These are phyloP conservation scores for Ceratorhiza oryzae-sativae DNA, from an alignment of 1,284 basidiomycete species.

Conservation along the genomic window DNA sequence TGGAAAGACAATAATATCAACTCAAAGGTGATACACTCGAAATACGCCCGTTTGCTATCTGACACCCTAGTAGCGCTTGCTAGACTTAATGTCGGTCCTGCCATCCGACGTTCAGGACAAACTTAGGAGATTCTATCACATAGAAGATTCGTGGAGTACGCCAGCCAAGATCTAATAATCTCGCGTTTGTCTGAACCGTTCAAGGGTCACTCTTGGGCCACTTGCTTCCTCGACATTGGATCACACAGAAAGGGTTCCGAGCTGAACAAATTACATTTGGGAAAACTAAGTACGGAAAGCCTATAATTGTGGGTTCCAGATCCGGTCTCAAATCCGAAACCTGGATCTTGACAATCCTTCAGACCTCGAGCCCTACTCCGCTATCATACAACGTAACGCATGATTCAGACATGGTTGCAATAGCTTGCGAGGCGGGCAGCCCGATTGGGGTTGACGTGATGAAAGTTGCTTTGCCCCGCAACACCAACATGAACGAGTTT, in stretches of 20 bases:
- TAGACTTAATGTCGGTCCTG: not conserved
- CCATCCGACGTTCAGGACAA: slow-evolving; percentile 11
- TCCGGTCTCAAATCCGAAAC: not conserved
- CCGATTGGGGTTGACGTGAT: slow-evolving; percentile 77
- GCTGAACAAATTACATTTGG: slow-evolving; percentile 60
- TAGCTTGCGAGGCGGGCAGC: slow-evolving; percentile 63
- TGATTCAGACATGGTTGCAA: slow-evolving; percentile 72
- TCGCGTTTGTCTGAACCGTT: not conserved
- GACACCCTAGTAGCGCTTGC: not conserved
- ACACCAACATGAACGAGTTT: slow-evolving; percentile 64
- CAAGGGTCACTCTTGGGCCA: slow-evolving; percentile 75
- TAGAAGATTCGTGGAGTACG: slow-evolving; percentile 76
- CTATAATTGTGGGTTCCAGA: slow-evolving; percentile 65
- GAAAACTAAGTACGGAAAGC: slow-evolving; percentile 69
- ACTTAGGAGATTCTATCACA: slow-evolving; percentile 68
- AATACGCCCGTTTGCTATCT: not conserved
- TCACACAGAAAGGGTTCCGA: slow-evolving; percentile 62
- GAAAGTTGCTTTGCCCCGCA: slow-evolving; percentile 68
- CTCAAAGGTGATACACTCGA: not conserved
- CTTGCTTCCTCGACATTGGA: slow-evolving; percentile 67
- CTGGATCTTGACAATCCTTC: slow-evolving; percentile 52
- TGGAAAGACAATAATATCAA: slow-evolving; percentile 9
- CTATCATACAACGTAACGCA: slow-evolving; percentile 81
- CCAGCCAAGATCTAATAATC: slow-evolving; percentile 36
- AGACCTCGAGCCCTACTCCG: slow-evolving; percentile 57